Evolutionary conservation across 345 rosid species (phyloP).

Genomic region (Brassica cretica): DNA sequence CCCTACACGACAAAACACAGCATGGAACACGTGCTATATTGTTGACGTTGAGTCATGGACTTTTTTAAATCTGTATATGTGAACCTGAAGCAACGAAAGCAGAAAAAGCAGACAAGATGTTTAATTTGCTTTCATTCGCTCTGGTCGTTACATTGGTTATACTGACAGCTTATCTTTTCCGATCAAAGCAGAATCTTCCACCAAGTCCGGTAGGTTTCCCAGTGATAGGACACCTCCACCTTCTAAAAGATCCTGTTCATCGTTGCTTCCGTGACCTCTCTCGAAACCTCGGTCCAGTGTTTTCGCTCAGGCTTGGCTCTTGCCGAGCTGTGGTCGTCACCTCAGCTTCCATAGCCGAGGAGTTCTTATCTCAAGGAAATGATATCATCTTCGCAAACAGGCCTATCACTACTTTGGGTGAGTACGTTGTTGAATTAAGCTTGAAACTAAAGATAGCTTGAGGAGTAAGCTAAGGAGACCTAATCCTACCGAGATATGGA

Average conservation of each 20-base stretch:
- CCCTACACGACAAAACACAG: neutral
- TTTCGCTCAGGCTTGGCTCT: slow-evolving; percentile 45
- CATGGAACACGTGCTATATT: too few relatives aligned
- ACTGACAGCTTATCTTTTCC: neutral
- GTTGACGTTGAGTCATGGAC: neutral
- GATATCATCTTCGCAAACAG: slow-evolving; percentile 53
- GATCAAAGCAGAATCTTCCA: neutral
- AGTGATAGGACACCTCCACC: slow-evolving; percentile 34
- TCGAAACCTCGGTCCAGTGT: slow-evolving; percentile 41
- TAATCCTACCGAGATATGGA: neutral
- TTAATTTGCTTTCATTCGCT: neutral
- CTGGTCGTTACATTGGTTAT: neutral
- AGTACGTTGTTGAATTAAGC: slow-evolving; percentile 4
- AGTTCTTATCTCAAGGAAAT: slow-evolving; percentile 44
- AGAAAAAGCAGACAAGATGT: neutral
- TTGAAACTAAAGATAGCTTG: neutral
- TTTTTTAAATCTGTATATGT: neutral
- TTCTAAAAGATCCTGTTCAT: too few relatives aligned
- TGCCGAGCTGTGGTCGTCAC: slow-evolving; percentile 42
- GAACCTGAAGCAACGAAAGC: neutral
- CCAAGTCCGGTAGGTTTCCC: slow-evolving; percentile 25
- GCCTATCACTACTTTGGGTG: slow-evolving; percentile 14
- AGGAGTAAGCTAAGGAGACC: neutral
- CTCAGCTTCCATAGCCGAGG: slow-evolving; percentile 35
- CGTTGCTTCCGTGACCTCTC: too few relatives aligned